Conservation (phyloP, 164 flowering plant genomes). For the Macadamia integrifolia region DNA sequence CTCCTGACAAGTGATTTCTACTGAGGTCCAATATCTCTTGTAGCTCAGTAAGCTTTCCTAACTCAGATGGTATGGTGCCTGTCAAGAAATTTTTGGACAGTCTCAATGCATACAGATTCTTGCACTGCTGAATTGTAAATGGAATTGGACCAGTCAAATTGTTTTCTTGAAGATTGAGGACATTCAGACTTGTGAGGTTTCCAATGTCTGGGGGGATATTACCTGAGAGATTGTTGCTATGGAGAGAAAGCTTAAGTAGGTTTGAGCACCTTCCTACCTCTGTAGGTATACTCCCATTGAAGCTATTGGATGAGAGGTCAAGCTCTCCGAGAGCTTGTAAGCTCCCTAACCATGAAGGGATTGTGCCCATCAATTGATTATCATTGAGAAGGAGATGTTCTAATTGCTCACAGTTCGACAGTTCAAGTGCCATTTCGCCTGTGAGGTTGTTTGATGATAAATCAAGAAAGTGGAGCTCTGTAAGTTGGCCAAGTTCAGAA, state of each 20-base stretch:
- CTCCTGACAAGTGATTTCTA: conserved; percentile 49
- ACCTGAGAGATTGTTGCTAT: conserved; percentile 61
- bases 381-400: conserved; percentile 53
- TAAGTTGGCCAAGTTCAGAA: conserved; percentile 46
- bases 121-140: conserved; percentile 51
- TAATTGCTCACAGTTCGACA: conserved; percentile 47
- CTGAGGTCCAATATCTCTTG: conserved; percentile 81
- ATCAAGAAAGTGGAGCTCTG: conserved; percentile 63
- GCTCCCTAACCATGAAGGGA: conserved; percentile 71
- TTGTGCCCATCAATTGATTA: conserved; percentile 44
- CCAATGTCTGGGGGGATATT: conserved; percentile 69
- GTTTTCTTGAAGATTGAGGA: conserved; percentile 65
- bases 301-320: conserved; percentile 66
- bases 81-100: conserved; percentile 58
- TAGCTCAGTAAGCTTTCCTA: conserved; percentile 63
- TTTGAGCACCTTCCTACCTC: conserved; percentile 64
- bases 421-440: conserved; percentile 39
- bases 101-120: conserved; percentile 71
- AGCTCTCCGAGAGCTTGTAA: conserved; percentile 67
- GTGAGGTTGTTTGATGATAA: conserved; percentile 61
- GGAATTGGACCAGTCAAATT: conserved; percentile 76
- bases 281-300: conserved; percentile 56
- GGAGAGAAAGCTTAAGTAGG: conserved; percentile 67
- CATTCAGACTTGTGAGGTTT: conserved; percentile 60
- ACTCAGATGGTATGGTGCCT: conserved; percentile 64